Evolutionary conservation across 1,284 basidiomycete species (phyloP).

Genomic region (Coniophora puteana): DNA sequence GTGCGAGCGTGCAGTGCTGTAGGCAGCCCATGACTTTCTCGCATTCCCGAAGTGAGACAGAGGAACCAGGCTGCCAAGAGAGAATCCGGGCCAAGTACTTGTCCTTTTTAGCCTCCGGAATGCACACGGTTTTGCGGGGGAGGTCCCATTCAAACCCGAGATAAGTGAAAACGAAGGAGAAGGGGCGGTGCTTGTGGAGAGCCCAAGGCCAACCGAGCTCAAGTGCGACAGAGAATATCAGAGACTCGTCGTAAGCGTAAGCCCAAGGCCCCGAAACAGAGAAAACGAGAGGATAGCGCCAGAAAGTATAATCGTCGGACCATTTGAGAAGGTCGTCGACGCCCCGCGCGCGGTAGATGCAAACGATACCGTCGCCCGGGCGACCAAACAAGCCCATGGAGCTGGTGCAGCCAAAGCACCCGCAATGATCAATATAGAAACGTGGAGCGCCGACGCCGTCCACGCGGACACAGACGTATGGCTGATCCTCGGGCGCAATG

Average conservation of each 20-base stretch:
- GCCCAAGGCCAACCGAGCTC: conserved; percentile 14
- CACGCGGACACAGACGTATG: conserved; percentile 16
- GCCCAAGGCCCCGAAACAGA: not conserved
- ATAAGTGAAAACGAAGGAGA: conserved; percentile 11
- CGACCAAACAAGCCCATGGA: conserved; percentile 15
- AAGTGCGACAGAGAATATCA: conserved; percentile 1
- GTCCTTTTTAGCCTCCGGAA: conserved; percentile 5
- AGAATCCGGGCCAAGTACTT: conserved; percentile 3
- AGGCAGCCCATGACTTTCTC: conserved; percentile 7
- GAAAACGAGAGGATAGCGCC: conserved; percentile 3
- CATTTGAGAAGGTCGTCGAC: conserved; percentile 14
- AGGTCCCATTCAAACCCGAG: conserved; percentile 19
- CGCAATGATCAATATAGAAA: conserved; percentile 8
- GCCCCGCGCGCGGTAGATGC: conserved; percentile 4
- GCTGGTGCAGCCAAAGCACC: conserved; percentile 13
- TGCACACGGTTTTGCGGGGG: conserved; percentile 1
- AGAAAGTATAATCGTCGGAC: conserved; percentile 18
- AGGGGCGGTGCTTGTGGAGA: conserved; percentile 1
- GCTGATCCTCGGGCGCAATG: conserved; percentile 10
- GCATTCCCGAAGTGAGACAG: too few relatives aligned
- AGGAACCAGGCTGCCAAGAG: conserved; percentile 4
- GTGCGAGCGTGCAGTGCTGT: conserved; percentile 22
- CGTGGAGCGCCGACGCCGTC: too few relatives aligned
- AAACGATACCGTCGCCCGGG: conserved; percentile 13
- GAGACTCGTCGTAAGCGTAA: conserved; percentile 5